Evolutionary conservation across 2,329 filamentous ascomycete genomes (phyloP).

Genomic region (Phaeosphaeriaceae sp.): DNA sequence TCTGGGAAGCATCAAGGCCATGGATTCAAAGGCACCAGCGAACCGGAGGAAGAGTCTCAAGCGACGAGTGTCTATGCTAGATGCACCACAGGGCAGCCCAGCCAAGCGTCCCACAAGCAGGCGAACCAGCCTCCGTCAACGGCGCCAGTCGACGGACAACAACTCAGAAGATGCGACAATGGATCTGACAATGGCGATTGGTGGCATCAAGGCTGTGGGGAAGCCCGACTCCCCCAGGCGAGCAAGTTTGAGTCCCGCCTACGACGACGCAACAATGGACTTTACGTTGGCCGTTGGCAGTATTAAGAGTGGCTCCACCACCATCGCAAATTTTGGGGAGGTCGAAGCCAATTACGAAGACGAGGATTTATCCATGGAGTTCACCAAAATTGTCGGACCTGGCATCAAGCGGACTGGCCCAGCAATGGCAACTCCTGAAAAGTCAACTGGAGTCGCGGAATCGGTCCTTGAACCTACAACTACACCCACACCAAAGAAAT

Average conservation of each 20-base stretch:
- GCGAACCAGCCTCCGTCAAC: slow-evolving; percentile 48
- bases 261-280: slow-evolving; percentile 49
- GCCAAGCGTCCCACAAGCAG: slow-evolving; percentile 42
- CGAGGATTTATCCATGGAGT: slow-evolving; percentile 60
- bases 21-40: slow-evolving; percentile 29
- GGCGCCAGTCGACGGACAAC: slow-evolving; percentile 43
- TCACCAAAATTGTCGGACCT: slow-evolving; percentile 56
- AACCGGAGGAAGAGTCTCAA: slow-evolving; percentile 51
- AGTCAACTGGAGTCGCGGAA: slow-evolving; percentile 13
- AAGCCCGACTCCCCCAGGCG: slow-evolving; percentile 21
- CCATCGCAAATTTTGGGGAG: slow-evolving; percentile 11
- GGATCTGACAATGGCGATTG: slow-evolving; percentile 50
- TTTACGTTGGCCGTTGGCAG: slow-evolving; percentile 48
- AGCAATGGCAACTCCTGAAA: slow-evolving; percentile 26
- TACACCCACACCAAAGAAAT: slow-evolving; percentile 31
- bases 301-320: slow-evolving; percentile 33
- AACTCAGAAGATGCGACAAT: slow-evolving; percentile 51
- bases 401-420: slow-evolving; percentile 46
- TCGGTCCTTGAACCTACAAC: slow-evolving; percentile 15
- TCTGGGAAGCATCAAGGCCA: slow-evolving; percentile 58
- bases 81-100: slow-evolving; percentile 45
- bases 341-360: slow-evolving; percentile 25
- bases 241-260: slow-evolving; percentile 32
- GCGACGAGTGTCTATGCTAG: slow-evolving; percentile 51
- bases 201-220: slow-evolving; percentile 38